These are phyloP conservation scores for Apiotrichum sp. DNA, from an alignment of 1,284 basidiomycete genomes.

Conservation along the genomic window DNA sequence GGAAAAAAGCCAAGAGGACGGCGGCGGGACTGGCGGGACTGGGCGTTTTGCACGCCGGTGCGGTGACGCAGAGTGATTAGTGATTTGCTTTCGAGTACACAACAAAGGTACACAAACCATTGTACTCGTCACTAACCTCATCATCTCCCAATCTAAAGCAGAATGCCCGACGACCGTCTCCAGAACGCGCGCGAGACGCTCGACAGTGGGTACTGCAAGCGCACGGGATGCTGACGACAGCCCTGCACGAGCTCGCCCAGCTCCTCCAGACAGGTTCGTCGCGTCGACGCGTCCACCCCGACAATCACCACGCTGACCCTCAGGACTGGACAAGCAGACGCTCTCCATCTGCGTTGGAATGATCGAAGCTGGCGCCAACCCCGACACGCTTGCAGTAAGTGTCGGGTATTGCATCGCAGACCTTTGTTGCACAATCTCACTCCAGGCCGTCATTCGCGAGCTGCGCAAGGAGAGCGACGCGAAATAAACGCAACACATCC, in stretches of 20 bases:
- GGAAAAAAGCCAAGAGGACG: too few relatives aligned
- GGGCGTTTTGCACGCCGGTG: too few relatives aligned
- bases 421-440: conserved; percentile 5
- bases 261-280: conserved; percentile 39
- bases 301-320: not conserved
- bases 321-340: conserved; percentile 44
- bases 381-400: conserved; percentile 42
- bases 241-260: conserved; percentile 42
- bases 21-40: too few relatives aligned
- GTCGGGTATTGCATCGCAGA: too few relatives aligned
- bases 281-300: too few relatives aligned
- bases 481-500: not conserved
- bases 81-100: not conserved
- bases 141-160: not conserved
- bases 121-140: not conserved
- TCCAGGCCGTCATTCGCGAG: conserved; percentile 26
- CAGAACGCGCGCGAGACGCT: conserved; percentile 44
- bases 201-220: conserved; percentile 30
- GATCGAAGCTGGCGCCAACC: conserved; percentile 45
- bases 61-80: too few relatives aligned
- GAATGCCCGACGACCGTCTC: conserved; percentile 22
- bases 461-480: conserved; percentile 21
- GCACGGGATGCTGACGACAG: conserved; percentile 12
- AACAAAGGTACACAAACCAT: not conserved
- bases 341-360: conserved; percentile 43